phyloP scores from a whole-genome alignment of 2,329 filamentous ascomycete species.

The Beauveria rudraprayagi region DNA sequence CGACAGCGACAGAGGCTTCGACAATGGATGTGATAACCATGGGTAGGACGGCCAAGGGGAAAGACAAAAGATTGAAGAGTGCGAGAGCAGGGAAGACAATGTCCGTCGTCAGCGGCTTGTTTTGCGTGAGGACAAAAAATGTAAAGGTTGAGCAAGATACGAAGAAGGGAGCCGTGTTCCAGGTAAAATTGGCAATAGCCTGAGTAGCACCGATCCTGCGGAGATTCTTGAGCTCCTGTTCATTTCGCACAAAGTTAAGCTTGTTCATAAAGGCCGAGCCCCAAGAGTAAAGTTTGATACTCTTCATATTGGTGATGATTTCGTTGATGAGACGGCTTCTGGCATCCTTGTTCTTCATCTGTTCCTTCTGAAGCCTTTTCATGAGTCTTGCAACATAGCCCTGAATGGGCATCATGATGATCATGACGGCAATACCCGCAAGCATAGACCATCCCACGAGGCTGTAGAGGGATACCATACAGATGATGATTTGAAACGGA shows the following conservation, averaged over 20 bases:
- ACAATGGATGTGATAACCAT: slow-evolving; percentile 98
- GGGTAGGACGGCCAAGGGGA: slow-evolving; percentile 85
- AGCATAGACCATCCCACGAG: slow-evolving; percentile 95
- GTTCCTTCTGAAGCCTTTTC: slow-evolving; percentile 87
- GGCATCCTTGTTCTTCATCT: slow-evolving; percentile 99
- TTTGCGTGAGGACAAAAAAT: slow-evolving; percentile 80
- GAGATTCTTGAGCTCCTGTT: slow-evolving; percentile 88
- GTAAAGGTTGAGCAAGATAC: slow-evolving; percentile 96
- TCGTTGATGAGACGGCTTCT: slow-evolving; percentile 91
- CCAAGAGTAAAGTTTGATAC: slow-evolving; percentile 98
- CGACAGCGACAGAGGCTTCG: slow-evolving; percentile 87
- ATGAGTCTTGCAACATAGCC: slow-evolving; percentile 85
- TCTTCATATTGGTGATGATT: slow-evolving; percentile 99
- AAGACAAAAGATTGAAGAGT: slow-evolving; percentile 91
- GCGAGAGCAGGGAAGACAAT: slow-evolving; percentile 91
- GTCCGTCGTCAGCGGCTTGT: slow-evolving; percentile 78
- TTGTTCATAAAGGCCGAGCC: slow-evolving; percentile 96
- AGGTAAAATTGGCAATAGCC: slow-evolving; percentile 93
- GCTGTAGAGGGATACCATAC: slow-evolving; percentile 92
- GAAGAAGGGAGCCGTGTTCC: slow-evolving; percentile 94
- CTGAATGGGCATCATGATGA: slow-evolving; percentile 95
- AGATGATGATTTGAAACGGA: slow-evolving; percentile 90
- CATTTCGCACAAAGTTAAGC: slow-evolving; percentile 91
- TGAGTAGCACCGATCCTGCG: slow-evolving; percentile 93
- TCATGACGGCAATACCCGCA: slow-evolving; percentile 88